These are phyloP conservation scores for Zanthoxylum bungeanum DNA, from an alignment of 345 rosid genomes.

Conservation along the genomic window DNA sequence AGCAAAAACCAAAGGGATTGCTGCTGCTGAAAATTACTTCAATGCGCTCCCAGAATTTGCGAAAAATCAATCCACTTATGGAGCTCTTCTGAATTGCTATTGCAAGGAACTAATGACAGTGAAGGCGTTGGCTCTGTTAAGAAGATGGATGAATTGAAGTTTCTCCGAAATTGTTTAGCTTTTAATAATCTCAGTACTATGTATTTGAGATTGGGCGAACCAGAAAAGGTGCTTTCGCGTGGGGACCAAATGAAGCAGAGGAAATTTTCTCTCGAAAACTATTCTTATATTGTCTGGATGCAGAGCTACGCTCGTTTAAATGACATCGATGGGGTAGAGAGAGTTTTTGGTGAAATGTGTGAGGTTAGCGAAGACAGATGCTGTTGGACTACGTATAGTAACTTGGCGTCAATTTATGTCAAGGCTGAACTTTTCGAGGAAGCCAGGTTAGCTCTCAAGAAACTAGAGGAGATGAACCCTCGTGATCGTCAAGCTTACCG, in stretches of 20 bases:
- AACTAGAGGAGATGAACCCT: too few relatives aligned
- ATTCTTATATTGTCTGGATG: constrained; percentile 49
- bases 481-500: too few relatives aligned
- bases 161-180: constrained; percentile 36
- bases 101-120: constrained; percentile 43
- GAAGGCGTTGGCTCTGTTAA: constrained; percentile 54
- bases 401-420: too few relatives aligned
- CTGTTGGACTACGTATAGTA: too few relatives aligned
- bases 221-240: constrained; percentile 46
- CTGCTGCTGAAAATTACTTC: constrained; percentile 61
- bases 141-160: constrained; percentile 45
- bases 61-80: constrained; percentile 40
- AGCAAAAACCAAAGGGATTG: too few relatives aligned
- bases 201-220: constrained; percentile 48
- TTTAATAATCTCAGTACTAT: constrained; percentile 60
- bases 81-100: constrained; percentile 63
- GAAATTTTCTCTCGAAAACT: constrained; percentile 25
- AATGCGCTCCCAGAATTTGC: constrained; percentile 30
- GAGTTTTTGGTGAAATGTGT: too few relatives aligned
- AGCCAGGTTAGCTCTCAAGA: too few relatives aligned
- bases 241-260: constrained; percentile 54
- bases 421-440: too few relatives aligned
- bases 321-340: constrained; percentile 52
- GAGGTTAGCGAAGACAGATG: too few relatives aligned
- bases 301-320: constrained; percentile 48